Evolutionary conservation across 2,329 filamentous ascomycete genomes (phyloP), one percentile per base, ranked within the genome.

Genomic region (Emericellopsis cladophorae): DNA sequence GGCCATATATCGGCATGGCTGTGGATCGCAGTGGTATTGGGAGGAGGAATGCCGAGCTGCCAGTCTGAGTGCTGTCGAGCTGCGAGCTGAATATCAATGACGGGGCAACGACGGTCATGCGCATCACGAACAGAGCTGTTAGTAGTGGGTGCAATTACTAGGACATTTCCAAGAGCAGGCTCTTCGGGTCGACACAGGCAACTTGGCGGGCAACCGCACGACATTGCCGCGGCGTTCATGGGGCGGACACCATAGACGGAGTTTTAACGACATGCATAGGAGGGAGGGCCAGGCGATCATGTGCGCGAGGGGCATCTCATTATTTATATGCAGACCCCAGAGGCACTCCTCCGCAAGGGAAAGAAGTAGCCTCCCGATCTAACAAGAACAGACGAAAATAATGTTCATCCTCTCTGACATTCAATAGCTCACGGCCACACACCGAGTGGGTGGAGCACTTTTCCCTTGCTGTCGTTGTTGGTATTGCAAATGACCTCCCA

Each of bases 1-100:
- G 90, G 4, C 86, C 89, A 5, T 93, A 89, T 53, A 82, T 95
- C 54, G 84, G 85, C 44, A 66, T 75, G 49, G 71, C 70, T 4
- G 70, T 94, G 46, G 85, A 93, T 56, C 76, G 79, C 49, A 56
- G 78, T 47, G 81, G 84, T 0, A 63, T 85, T 31, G 77, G 77
- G 23, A 70, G 80, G 51, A 74, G 81, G 49, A 89, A 88, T 54
- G 74, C 78, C 31, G 84, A 92, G 54, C 61, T 94, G 51, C 85
- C 83, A 36, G 85, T 89, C 48, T 89, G 65, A 74, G 16, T 7
- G 16, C 5, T 22, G 7, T 7, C 10, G 14, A 15, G 21, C 11
- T 24, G 9, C 14, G 7, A 32, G 24, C 11, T 7, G 14, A 23
- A 23, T 7, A 32, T 21, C 16, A 32, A 14, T 6, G 22, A 34